phyloP scores from a whole-genome alignment of 495 filamentous ascomycete genomes.

The Diplogelasinospora grovesii region DNA sequence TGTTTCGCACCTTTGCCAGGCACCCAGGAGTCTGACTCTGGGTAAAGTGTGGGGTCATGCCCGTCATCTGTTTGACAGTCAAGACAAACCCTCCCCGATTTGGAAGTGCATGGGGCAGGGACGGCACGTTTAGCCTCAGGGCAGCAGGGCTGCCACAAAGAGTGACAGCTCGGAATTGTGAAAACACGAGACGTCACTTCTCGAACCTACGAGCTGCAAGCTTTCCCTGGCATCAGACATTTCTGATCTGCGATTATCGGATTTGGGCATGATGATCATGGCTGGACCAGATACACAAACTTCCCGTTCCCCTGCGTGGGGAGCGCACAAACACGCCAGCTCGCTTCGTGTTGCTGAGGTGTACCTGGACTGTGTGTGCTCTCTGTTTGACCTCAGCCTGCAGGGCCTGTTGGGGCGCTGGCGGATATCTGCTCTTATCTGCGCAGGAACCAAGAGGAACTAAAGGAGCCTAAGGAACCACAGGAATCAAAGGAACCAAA shows the following conservation, averaged over 20 bases:
- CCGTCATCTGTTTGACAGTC: conserved; percentile 14
- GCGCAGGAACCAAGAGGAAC: conserved; percentile 11
- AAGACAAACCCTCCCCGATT: conserved; percentile 8
- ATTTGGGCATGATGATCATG: conserved; percentile 1
- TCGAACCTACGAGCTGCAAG: conserved; percentile 19
- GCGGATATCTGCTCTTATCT: conserved; percentile 10
- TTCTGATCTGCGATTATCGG: no score
- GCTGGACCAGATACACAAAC: background rate
- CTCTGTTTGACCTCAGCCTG: conserved; percentile 26
- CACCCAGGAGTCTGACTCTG: no score
- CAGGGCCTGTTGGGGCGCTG: conserved; percentile 19
- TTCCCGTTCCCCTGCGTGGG: background rate
- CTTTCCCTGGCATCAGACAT: no score
- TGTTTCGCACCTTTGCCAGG: conserved; percentile 4
- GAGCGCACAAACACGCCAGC: no score
- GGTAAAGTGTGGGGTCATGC: conserved; percentile 7
- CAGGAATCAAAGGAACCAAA: conserved; percentile 10
- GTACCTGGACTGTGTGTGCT: conserved; percentile 13
- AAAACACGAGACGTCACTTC: conserved; percentile 9
- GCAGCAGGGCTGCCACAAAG: background rate
- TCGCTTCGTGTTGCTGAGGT: conserved; percentile 10
- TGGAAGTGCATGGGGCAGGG: background rate
- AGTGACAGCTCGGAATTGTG: no score
- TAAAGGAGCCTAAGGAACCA: conserved; percentile 7
- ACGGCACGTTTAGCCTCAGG: no score